Evolutionary conservation across 768 basidiomycete genomes (phyloP).

Genomic region (Tulasnella calospora): DNA sequence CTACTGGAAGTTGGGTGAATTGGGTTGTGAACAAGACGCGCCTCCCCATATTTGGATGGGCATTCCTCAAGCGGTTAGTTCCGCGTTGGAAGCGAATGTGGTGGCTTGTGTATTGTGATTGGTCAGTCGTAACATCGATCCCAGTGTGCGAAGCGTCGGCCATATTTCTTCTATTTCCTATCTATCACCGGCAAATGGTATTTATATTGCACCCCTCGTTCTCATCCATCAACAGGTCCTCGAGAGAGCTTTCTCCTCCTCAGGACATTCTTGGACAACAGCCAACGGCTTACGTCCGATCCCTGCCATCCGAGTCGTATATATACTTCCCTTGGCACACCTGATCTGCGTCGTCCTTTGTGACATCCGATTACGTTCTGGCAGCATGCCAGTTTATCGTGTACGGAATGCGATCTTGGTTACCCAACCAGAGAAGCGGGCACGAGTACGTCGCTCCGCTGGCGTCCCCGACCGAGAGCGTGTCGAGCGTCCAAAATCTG

Average conservation of each 20-base stretch:
- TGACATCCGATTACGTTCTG: background rate
- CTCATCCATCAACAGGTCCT: no score
- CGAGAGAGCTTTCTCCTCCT: no score
- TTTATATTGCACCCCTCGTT: background rate
- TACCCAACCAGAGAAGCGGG: constrained; percentile 1
- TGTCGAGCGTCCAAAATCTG: background rate
- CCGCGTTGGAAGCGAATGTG: background rate
- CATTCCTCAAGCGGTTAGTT: no score
- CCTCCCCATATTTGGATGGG: no score
- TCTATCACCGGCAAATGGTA: background rate
- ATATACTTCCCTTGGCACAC: background rate
- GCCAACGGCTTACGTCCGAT: background rate
- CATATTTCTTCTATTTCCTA: background rate
- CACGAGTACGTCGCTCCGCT: background rate
- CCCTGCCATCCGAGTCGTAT: background rate
- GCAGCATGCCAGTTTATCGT: background rate
- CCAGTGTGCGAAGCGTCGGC: background rate
- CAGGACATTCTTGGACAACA: background rate
- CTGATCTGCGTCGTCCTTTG: background rate
- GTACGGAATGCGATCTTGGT: constrained; percentile 10
- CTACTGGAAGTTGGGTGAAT: no score
- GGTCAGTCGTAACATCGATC: background rate
- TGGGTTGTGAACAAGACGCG: no score
- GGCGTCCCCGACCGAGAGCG: background rate
- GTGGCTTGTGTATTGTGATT: background rate